Conservation (phyloP, 352 stramenopile genomes). For the Pythium inflatum region DNA sequence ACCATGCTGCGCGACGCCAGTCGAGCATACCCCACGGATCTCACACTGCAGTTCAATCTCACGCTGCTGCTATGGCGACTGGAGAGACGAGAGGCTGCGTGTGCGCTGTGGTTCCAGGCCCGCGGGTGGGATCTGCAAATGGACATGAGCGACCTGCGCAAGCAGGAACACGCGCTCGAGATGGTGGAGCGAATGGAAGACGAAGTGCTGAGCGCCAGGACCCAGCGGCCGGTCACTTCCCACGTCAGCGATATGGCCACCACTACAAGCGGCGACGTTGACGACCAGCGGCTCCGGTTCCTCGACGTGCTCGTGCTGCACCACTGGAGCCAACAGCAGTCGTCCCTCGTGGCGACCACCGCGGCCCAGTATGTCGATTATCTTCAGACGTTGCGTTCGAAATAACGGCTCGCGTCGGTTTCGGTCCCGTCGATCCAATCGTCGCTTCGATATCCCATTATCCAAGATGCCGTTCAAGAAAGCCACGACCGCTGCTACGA, state of each 20-base stretch:
- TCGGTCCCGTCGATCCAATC: no score
- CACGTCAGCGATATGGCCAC: conserved; percentile 46
- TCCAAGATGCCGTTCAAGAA: background rate
- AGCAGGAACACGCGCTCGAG: conserved; percentile 31
- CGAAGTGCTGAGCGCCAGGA: conserved; percentile 22
- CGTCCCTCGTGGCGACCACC: conserved; percentile 37
- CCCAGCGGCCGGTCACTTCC: background rate
- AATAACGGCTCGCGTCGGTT: conserved; percentile 4
- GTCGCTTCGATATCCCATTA: background rate
- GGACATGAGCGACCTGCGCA: conserved; percentile 30
- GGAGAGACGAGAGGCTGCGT: conserved; percentile 49
- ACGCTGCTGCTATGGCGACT: conserved; percentile 75
- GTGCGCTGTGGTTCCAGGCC: conserved; percentile 68
- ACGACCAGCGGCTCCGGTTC: conserved; percentile 55
- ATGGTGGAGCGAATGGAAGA: conserved; percentile 31
- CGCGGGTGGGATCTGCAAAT: conserved; percentile 55
- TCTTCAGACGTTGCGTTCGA: conserved; percentile 35
- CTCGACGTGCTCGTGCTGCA: conserved; percentile 67
- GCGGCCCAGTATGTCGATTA: conserved; percentile 56
- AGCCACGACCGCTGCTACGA: no score
- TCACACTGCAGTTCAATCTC: conserved; percentile 73
- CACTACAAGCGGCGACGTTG: conserved; percentile 34
- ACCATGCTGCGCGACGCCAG: conserved; percentile 49
- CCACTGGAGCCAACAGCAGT: conserved; percentile 48
- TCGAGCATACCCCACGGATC: conserved; percentile 42